Base-by-base conservation (phyloP, 257 asterid species). In the Nicotiana sylvestris region DNA sequence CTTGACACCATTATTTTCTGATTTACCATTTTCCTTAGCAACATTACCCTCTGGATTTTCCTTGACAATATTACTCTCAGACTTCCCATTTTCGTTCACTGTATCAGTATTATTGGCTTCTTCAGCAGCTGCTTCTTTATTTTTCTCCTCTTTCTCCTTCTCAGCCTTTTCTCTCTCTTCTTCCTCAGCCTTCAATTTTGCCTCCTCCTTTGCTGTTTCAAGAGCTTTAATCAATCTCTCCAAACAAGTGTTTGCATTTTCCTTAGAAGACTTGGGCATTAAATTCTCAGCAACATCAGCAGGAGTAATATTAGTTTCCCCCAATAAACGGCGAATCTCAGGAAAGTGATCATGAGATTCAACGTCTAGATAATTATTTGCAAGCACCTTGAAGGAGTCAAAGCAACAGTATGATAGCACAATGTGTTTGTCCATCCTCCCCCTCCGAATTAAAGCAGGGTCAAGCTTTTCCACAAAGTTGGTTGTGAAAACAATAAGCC, bases 251-350 rank as follows among this genome's bases (percentile, higher is more conserved):
- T 70, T 33, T 43, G 78, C 78, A 70, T 70, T 70, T 70, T 70
- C 58, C 78, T 70, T 70, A 5, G 35, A 70, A 5, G 78, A 70
- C 78, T 70, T 70, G 2, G 78, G 78, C 78, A 70, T 70, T 57
- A 70, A 70, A 43, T 43, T 70, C 78, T 70, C 78, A 70, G 78
- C 58, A 70, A 70, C 7, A 43, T 70, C 78, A 70, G 78, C 78
- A 43, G 78, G 78, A 11, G 78, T 70, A 57, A 43, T 11, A 43
- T 70, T 43, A 70, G 60, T 11, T 70, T 70, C 78, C 60, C 15
- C 78, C 35, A 43, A 43, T 70, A 70, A 21, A 2, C 21, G 35
- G 12, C 21, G 60, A 43, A 70, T 70, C 58, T 43, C 13, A 70
- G 58, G 78, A 6, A 70, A 70, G 60, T 21, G 12, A 70, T n/a